Base-by-base conservation (phyloP, 768 basidiomycete genomes). In the Megacollybia marginata region DNA sequence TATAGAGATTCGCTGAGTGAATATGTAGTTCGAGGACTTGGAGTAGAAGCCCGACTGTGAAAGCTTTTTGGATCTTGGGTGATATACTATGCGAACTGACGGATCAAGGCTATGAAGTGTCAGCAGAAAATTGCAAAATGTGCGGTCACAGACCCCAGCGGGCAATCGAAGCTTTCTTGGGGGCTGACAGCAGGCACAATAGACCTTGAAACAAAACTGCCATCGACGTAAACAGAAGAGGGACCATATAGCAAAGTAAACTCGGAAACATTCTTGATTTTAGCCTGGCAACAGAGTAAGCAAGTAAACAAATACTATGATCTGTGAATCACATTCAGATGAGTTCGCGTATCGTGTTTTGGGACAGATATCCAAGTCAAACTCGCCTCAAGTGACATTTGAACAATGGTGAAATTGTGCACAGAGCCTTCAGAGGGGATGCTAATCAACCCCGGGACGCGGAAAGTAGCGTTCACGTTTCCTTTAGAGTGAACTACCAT, bases 141-240 rank as follows among this genome's bases (percentile, higher is more conserved):
- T 16, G 48, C 34, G n/a, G 4, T n/a, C 15, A 13, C 63, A 33
- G 52, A 71, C 70, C 71, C 72, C 3, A 72, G 64, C 2, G 69
- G 59, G 33, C 66, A 72, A 23, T 67, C 62, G 50, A 74, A 74
- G 40, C 54, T 65, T 51, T 71, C 73, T 34, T 65, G 58, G 0
- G 73, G 69, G 33, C 65, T 65, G 9, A 69, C 69, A 0, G 52
- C 46, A 2, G 67, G 64, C 7, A 74, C 50, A n/a, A 46, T 45
- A 1, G 68, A 65, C 9, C 62, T 57, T 16, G 70, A 65, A 8
- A 68, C 70, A 56, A 72, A 72, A 50, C 65, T 69, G 8, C 63
- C 59, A 32, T 64, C 60, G 19, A 65, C 58, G 31, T 63, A 65
- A 18, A 65, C 53, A 33, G 57, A 65, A 1, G 60, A 64, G 4